phyloP scores from a whole-genome alignment of 768 basidiomycete genomes.

The Xerocomus potaroensis region DNA sequence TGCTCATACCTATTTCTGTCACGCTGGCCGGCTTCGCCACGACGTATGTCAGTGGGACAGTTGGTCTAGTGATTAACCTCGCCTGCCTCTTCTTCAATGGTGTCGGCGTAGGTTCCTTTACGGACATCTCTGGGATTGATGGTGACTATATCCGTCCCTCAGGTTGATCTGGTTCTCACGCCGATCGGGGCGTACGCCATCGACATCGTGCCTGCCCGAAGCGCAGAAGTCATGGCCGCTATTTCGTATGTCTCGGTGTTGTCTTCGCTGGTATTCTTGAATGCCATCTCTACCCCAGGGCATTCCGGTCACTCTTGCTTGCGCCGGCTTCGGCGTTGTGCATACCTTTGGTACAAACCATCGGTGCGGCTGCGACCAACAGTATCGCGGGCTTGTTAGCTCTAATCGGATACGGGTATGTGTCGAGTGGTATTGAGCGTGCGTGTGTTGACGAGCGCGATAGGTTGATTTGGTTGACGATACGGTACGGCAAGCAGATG shows the following conservation, averaged over 20 bases:
- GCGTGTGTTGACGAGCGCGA: slow-evolving; percentile 1
- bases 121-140: background rate
- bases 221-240: slow-evolving; percentile 62
- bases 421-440: background rate
- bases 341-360: slow-evolving; percentile 43
- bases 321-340: slow-evolving; percentile 12
- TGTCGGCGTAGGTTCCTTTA: slow-evolving; percentile 45
- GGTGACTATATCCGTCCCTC: background rate
- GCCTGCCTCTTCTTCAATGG: slow-evolving; percentile 61
- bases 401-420: slow-evolving; percentile 53
- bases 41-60: slow-evolving; percentile 43
- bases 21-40: slow-evolving; percentile 47
- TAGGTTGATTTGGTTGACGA: slow-evolving; percentile 50
- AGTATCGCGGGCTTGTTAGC: slow-evolving; percentile 41
- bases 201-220: slow-evolving; percentile 55
- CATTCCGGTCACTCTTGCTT: slow-evolving; percentile 22
- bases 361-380: slow-evolving; percentile 52
- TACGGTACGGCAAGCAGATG: slow-evolving; percentile 54
- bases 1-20: slow-evolving; percentile 52
- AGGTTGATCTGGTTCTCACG: slow-evolving; percentile 56
- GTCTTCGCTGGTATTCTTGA: background rate
- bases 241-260: slow-evolving; percentile 39
- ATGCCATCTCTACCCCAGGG: slow-evolving; percentile 3
- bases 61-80: slow-evolving; percentile 49
- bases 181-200: slow-evolving; percentile 55